Evolutionary conservation across 2,329 filamentous ascomycete species (phyloP).

Genomic region (Cercospora sp.): DNA sequence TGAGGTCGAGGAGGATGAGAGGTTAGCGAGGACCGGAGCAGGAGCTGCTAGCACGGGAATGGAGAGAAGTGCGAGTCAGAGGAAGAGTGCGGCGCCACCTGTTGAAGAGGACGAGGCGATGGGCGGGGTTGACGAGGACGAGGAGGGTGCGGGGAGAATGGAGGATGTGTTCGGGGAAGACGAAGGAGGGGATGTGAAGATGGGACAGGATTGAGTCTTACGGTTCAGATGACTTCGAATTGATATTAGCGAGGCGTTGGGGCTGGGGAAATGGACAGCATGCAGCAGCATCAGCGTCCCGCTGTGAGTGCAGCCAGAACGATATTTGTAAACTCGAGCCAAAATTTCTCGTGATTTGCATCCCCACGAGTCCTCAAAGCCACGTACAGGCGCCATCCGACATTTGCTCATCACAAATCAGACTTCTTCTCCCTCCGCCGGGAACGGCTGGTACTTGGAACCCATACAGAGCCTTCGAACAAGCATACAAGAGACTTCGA

Average conservation of each 20-base stretch:
- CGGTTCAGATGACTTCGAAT: background rate
- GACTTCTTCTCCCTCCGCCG: too few species aligned
- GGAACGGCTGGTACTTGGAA: too few species aligned
- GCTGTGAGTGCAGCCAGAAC: background rate
- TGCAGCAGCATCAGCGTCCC: background rate
- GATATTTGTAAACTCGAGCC: background rate
- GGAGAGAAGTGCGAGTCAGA: slow-evolving; percentile 30
- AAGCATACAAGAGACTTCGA: too few species aligned
- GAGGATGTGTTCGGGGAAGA: slow-evolving; percentile 47
- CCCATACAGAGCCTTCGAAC: too few species aligned
- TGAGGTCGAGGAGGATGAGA: slow-evolving; percentile 48
- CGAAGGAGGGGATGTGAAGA: slow-evolving; percentile 33
- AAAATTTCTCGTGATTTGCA: background rate
- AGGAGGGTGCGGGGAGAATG: slow-evolving; percentile 42
- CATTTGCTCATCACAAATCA: too few species aligned
- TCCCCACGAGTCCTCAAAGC: background rate
- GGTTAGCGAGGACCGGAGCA: slow-evolving; percentile 47
- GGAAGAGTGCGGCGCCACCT: slow-evolving; percentile 10
- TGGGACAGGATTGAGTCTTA: slow-evolving; percentile 37
- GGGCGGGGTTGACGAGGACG: slow-evolving; percentile 47
- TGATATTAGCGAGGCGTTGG: slow-evolving; percentile 16
- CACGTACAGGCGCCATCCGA: background rate
- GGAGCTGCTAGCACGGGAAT: slow-evolving; percentile 44
- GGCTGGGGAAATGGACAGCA: background rate
- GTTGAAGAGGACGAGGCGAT: slow-evolving; percentile 35